Base-by-base conservation (phyloP, 2,329 filamentous ascomycete genomes). In the Talaromyces sp. region DNA sequence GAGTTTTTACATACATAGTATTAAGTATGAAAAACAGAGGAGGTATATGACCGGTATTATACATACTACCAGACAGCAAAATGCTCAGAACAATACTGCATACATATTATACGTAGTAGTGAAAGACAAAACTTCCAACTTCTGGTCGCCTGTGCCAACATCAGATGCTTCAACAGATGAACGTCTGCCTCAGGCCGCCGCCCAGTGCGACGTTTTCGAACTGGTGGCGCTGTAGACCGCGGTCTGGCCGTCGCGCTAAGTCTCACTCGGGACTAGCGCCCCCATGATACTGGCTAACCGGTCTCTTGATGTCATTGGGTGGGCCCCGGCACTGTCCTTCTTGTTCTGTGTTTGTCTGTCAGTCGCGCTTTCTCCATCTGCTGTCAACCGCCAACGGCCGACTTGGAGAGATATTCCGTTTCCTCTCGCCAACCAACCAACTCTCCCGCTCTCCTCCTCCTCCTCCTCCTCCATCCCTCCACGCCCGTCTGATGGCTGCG, bases 241-340 rank as follows among this genome's bases (percentile, higher is more conserved):
- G 33, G 56, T 59, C 56, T 59, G 37, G 45, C 60, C 35, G 4
- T 6, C 10, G 39, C 43, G 24, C 43, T 37, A 49, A 9, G 11
- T 1, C 43, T 22, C 1, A 1, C 1, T 54, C 16, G 2, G n/a
- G 60, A 1, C 37, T 50, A 61, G 59, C 45, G 41, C 24, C 24
- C 16, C 45, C 5, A 33, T 37, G 14, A 10, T 31, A 3, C 31
- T 22, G 27, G 27, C 27, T 31, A 31, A 31, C 27, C 27, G 27
- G 27, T 31, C 50, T n/a, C 59, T 37, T 61, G 59, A 61, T 61
- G 59, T 61, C 59, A 61, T 61, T 50, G 59, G 59, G 31, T 49
- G 43, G 43, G n/a, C 31, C 35, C 56, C 39, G 4, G 16, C 47
- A 27, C 47, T 22, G 27, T 50, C 47, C 24, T 16, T 31, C 47